Percentiles rank a stretch among this genome's conserved stretches.
Conservation (phyloP, 2,329 filamentous ascomycete genomes). For the Neofusicoccum sp. region DNA sequence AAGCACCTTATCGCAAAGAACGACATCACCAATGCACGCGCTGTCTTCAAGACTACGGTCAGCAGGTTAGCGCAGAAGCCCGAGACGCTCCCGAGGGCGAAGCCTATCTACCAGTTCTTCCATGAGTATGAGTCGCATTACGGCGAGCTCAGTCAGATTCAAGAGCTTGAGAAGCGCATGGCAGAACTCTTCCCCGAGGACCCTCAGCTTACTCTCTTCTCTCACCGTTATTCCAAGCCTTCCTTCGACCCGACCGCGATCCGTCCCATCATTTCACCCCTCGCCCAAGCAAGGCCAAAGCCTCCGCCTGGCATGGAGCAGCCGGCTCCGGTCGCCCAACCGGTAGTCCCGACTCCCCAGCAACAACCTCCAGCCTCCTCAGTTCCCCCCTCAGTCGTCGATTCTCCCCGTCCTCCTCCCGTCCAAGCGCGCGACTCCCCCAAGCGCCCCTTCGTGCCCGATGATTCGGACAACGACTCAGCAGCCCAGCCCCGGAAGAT, state of each 20-base stretch:
- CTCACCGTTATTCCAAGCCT: conserved; percentile 66
- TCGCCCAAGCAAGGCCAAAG: conserved; percentile 68
- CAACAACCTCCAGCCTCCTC: conserved; percentile 1
- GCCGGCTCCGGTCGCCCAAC: neutral
- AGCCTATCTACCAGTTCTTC: conserved; percentile 86
- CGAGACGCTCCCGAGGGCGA: conserved; percentile 73
- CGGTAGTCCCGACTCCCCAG: neutral
- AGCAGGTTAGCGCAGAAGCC: conserved; percentile 78
- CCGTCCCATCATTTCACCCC: conserved; percentile 81
- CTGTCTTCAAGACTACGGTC: conserved; percentile 94
- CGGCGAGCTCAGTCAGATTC: conserved; percentile 87
- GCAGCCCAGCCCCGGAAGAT: conserved; percentile 70
- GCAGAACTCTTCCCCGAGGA: conserved; percentile 90
- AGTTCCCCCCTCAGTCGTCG: conserved; percentile 10
- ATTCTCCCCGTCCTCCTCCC: conserved; percentile 23
- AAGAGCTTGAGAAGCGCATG: conserved; percentile 91
- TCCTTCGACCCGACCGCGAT: conserved; percentile 81
- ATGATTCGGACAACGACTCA: conserved; percentile 74
- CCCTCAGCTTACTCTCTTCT: conserved; percentile 73
- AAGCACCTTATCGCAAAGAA: conserved; percentile 92
- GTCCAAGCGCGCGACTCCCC: conserved; percentile 41
- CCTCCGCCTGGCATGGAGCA: conserved; percentile 18
- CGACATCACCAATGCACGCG: conserved; percentile 91
- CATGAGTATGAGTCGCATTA: conserved; percentile 95
- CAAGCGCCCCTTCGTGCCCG: conserved; percentile 53